Base-by-base conservation (phyloP, 176 grass and related monocot species). In the Cenchrus americanus region DNA sequence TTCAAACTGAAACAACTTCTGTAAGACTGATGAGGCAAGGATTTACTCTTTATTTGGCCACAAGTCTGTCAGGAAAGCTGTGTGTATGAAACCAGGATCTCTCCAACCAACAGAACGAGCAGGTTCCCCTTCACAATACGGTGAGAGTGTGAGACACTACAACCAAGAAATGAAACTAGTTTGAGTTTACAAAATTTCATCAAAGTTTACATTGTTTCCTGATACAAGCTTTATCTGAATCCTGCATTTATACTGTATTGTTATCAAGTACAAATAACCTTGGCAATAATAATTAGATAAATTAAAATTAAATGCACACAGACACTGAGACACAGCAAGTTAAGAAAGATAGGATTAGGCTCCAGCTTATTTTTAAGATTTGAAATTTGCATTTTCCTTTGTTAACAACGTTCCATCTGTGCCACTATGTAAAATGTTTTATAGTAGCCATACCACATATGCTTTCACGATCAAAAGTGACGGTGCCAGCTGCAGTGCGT, bases 71-170 rank as follows among this genome's bases (percentile, higher is more conserved):
- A 94, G 83, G 41, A 93, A 98, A 80, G 88, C 90, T 53, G 92
- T 98, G 66, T 98, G 92, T 84, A 94, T 93, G 75, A 93, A 98
- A 59, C 95, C 95, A 17, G 95, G 95, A 85, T 98, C 88, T 82
- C 95, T 93, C 95, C 95, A 98, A 58, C 95, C 95, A 83, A 91
- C 89, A n/a, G 90, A 93, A 40, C 87, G 85, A 62, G 95, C 95
- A 60, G 95, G 95, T 34, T 92, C 81, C 41, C 95, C 95, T 98
- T 73, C 43, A 73, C 18, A 84, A 71, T 23, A 41, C 46, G 77
- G 0, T 23, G 2, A 69, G 9, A 41, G 34, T 77, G 0, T 23
- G 2, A 69, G 9, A 42, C 2, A 4, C 1, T 53, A 34, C 46
- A 46, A 54, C 0, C 14, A 42, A 9, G n/a, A 55, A 64, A 64